Evolutionary conservation across 495 filamentous ascomycete species (phyloP), one percentile per base, ranked within the genome.

Genomic region (Penicillium angulare): DNA sequence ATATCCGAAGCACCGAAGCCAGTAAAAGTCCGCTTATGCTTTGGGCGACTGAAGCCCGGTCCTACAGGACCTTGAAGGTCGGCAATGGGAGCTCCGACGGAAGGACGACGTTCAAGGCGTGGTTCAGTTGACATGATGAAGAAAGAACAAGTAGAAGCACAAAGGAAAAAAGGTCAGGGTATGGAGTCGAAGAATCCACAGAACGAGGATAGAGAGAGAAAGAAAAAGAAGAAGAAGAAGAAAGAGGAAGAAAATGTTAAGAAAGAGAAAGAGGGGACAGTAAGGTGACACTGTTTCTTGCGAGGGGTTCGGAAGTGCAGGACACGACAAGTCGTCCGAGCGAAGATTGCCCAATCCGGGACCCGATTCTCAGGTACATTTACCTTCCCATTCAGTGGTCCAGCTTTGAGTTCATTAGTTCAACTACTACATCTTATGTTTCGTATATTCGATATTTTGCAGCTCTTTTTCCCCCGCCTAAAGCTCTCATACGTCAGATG

Each of bases 21-120:
- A 3, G 93, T 98, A 55, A 86, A 86, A 13, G 92, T 97, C 43
- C 93, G 82, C 77, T 88, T 95, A 75, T 98, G 93, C 74, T 97
- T 97, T 16, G 93, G 93, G 47, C 92, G 79, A 52, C 72, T 78
- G 58, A 80, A 76, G 12, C 82, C 84, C 3, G 88, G 88, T 2
- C 86, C 86, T 46, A 97, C 78, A 2, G 87, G 86, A 36, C 89
- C 91, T 67, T 87, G 78, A 27, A 97, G 82, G 57, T 91, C 88
- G 33, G 85, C 80, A 57, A 96, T 83, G 26, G 90, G 91, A 45
- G 88, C 87, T 41, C 88, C 84, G 27, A 85, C 85, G 24, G 88
- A 93, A 24, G 87, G 88, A 49, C 79, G 86, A 50, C 91, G 81
- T 69, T 87, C 82, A 39, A 82, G 79, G 33, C 66, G 21, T 17